A percentile compares a stretch with the other conserved stretches of the same genome.
Evolutionary conservation across 1,139 yeast species (phyloP).

Genomic region (Suhomyces yuchorum): DNA sequence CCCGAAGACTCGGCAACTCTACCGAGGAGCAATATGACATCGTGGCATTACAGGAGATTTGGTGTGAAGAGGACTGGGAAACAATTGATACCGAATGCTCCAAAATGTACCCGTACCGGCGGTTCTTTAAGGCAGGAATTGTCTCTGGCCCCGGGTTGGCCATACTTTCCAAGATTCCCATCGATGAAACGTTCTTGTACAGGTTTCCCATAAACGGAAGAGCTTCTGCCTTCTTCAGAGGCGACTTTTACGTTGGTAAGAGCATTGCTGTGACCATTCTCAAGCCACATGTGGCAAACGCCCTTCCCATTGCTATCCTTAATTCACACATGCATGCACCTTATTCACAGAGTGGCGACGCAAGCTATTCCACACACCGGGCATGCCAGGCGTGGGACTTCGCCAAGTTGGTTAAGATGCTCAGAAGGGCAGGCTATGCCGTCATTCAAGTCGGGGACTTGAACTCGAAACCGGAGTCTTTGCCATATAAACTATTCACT

Average conservation of each 20-base stretch:
- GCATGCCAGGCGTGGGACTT: conserved; percentile 98
- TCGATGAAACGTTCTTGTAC: conserved; percentile 72
- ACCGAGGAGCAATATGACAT: conserved; percentile 65
- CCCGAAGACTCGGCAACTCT: conserved; percentile 57
- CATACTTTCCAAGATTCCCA: conserved; percentile 80
- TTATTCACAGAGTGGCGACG: conserved; percentile 78
- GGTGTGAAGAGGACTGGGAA: conserved; percentile 87
- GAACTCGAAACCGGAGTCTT: conserved; percentile 83
- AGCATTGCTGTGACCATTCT: conserved; percentile 77
- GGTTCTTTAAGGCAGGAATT: conserved; percentile 81
- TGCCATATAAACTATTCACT: conserved; percentile 77
- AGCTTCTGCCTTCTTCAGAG: conserved; percentile 89
- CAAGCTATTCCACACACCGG: conserved; percentile 86
- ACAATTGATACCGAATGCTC: conserved; percentile 52
- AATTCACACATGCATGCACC: conserved; percentile 99
- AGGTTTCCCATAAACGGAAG: conserved; percentile 92
- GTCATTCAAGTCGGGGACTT: conserved; percentile 91
- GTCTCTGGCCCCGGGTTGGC: conserved; percentile 93
- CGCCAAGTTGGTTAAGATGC: conserved; percentile 61
- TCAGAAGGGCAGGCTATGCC: conserved; percentile 75
- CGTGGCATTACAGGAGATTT: conserved; percentile 87
- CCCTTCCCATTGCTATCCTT: conserved; percentile 69
- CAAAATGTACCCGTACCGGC: conserved; percentile 58
- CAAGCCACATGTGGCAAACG: conserved; percentile 47
- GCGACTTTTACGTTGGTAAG: conserved; percentile 98